Evolutionary conservation across 1,284 basidiomycete species (phyloP).

Genomic region (Uromyces viciae-fabae): DNA sequence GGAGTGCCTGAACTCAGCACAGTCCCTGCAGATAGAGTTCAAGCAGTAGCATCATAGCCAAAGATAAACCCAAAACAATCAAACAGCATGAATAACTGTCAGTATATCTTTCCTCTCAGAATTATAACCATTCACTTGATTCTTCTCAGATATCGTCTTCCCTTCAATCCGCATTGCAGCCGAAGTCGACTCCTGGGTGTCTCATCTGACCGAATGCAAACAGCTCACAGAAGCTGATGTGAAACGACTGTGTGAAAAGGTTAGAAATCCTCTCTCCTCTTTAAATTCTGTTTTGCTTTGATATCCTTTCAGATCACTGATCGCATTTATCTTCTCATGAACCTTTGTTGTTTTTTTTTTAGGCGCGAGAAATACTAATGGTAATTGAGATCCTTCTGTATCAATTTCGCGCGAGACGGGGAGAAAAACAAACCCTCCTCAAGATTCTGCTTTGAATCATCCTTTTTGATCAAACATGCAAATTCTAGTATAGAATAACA

Average conservation of each 20-base stretch:
- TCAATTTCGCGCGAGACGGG: not conserved
- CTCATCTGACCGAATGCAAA: constrained; percentile 95
- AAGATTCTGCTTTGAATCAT: not conserved
- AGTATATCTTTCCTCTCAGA: too few relatives aligned
- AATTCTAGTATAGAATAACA: too few relatives aligned
- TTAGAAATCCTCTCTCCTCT: constrained; percentile 57
- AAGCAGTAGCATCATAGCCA: too few relatives aligned
- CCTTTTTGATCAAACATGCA: too few relatives aligned
- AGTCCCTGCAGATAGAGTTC: too few relatives aligned
- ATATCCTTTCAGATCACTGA: not conserved
- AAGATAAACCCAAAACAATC: not conserved
- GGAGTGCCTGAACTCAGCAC: too few relatives aligned
- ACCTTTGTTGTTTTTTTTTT: constrained; percentile 14
- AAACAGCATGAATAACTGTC: constrained; percentile 16
- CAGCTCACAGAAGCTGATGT: constrained; percentile 93
- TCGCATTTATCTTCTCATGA: not conserved
- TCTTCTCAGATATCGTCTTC: too few relatives aligned
- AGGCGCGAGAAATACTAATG: constrained; percentile 45
- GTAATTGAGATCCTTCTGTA: constrained; percentile 22
- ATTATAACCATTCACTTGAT: too few relatives aligned
- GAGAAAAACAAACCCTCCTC: not conserved
- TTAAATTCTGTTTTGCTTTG: not conserved
- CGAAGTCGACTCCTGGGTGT: constrained; percentile 87
- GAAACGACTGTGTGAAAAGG: constrained; percentile 98
- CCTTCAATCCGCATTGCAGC: constrained; percentile 2